Evolutionary conservation across 805 yeast species (phyloP).

Genomic region (Ogataea kodamae): DNA sequence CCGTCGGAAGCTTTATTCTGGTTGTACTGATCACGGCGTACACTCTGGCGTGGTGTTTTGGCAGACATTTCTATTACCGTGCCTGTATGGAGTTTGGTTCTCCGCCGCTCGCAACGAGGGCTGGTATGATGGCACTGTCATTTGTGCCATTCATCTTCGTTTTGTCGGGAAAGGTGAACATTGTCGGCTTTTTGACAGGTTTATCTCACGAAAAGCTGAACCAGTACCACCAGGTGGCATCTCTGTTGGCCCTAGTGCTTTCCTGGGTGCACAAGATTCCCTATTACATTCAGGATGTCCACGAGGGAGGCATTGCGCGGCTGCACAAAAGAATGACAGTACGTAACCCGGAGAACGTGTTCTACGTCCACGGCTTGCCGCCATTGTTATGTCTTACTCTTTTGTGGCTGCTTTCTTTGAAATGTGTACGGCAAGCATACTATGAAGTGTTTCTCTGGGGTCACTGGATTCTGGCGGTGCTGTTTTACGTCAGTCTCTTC

Average conservation of each 20-base stretch:
- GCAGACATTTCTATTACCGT: slow-evolving; percentile 50
- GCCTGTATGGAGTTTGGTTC: slow-evolving; percentile 54
- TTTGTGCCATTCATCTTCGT: slow-evolving; percentile 48
- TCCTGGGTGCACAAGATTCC: slow-evolving; percentile 50
- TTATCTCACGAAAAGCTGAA: slow-evolving; percentile 54
- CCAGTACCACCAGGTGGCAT: slow-evolving; percentile 47
- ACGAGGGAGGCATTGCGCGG: slow-evolving; percentile 49
- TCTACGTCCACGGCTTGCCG: slow-evolving; percentile 46
- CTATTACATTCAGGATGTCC: slow-evolving; percentile 40
- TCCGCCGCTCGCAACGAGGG: slow-evolving; percentile 52
- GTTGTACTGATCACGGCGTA: slow-evolving; percentile 36
- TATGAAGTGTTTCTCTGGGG: slow-evolving; percentile 49
- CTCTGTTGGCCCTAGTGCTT: slow-evolving; percentile 40
- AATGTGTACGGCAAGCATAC: slow-evolving; percentile 36
- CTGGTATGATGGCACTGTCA: slow-evolving; percentile 50
- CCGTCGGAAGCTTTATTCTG: slow-evolving; percentile 35
- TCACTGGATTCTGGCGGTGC: slow-evolving; percentile 53
- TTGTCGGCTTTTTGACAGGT: slow-evolving; percentile 48
- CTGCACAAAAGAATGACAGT: slow-evolving; percentile 23
- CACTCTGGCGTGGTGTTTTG: slow-evolving; percentile 30
- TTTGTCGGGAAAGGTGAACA: slow-evolving; percentile 50
- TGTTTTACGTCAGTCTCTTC: slow-evolving; percentile 43
- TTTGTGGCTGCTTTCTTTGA: slow-evolving; percentile 42
- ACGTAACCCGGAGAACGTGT: slow-evolving; percentile 26
- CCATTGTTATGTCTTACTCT: slow-evolving; percentile 44